Percentiles rank a stretch among this genome's conserved stretches.
phyloP scores from a whole-genome alignment of 495 filamentous ascomycete species.

The Hyphodiscus hymeniophilus region DNA sequence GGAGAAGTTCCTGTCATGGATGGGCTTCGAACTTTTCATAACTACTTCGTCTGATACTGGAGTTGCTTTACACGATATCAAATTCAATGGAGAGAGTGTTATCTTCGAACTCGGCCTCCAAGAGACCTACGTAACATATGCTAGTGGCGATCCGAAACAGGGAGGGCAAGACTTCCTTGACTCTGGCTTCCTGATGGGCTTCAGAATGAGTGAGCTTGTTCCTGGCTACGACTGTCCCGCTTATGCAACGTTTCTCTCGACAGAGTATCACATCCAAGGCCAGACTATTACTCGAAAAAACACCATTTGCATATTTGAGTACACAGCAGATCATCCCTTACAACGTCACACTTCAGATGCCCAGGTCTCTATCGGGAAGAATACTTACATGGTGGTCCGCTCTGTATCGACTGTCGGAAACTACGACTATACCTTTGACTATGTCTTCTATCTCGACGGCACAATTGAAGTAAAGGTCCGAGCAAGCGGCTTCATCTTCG shows the following conservation, averaged over 20 bases:
- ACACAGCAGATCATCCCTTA: constrained; percentile 34
- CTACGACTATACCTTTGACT: constrained; percentile 40
- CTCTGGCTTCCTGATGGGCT: constrained; percentile 13
- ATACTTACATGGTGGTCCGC: constrained; percentile 37
- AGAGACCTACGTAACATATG: constrained; percentile 47
- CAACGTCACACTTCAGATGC: constrained; percentile 31
- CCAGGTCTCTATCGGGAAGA: constrained; percentile 33
- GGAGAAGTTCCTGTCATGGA: background rate
- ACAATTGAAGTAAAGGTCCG: constrained; percentile 44
- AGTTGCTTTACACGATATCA: constrained; percentile 29
- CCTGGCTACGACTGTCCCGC: constrained; percentile 43
- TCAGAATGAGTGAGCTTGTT: constrained; percentile 15
- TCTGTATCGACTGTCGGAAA: constrained; percentile 43
- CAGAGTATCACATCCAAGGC: constrained; percentile 28
- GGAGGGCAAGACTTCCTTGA: constrained; percentile 34
- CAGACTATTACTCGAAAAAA: constrained; percentile 32
- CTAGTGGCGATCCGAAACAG: constrained; percentile 26
- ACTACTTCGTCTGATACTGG: background rate
- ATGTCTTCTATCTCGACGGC: constrained; percentile 48
- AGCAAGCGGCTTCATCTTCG: constrained; percentile 47
- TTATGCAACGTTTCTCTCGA: constrained; percentile 36
- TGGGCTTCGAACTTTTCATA: background rate
- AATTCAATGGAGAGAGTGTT: constrained; percentile 45
- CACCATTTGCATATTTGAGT: constrained; percentile 44
- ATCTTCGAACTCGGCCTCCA: constrained; percentile 49